A percentile compares a stretch with the other conserved stretches of the same genome.
These are phyloP conservation scores for Gymnopilus dilepis DNA, from an alignment of 768 basidiomycete species.

Conservation along the genomic window DNA sequence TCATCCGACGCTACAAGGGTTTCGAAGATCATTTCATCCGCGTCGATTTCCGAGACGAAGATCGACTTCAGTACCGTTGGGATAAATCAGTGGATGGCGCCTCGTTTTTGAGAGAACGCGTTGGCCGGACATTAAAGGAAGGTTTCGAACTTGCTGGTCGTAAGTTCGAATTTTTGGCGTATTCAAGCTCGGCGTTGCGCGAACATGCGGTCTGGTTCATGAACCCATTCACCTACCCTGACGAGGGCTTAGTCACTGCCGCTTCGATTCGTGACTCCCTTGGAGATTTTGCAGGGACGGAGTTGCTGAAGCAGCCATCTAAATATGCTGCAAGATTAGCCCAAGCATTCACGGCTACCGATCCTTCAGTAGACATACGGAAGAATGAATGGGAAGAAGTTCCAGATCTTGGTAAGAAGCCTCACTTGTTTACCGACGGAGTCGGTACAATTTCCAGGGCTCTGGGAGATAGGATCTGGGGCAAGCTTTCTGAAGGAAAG, in stretches of 20 bases:
- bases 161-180: conserved; percentile 80
- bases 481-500: conserved; percentile 50
- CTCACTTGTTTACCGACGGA: conserved; percentile 72
- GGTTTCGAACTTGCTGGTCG: conserved; percentile 78
- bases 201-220: conserved; percentile 88
- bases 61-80: conserved; percentile 76
- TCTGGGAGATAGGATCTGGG: conserved; percentile 66
- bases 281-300: conserved; percentile 66
- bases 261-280: conserved; percentile 63
- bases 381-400: conserved; percentile 67
- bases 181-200: conserved; percentile 78
- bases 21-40: conserved; percentile 76
- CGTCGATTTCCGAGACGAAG: conserved; percentile 87
- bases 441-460: conserved; percentile 76
- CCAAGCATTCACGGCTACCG: conserved; percentile 85
- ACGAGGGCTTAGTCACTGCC: conserved; percentile 53
- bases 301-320: conserved; percentile 62
- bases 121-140: conserved; percentile 59
- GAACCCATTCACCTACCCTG: conserved; percentile 53
- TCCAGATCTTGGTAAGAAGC: conserved; percentile 51
- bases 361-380: conserved; percentile 65
- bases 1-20: conserved; percentile 69
- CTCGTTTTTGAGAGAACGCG: conserved; percentile 60
- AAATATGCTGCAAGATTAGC: conserved; percentile 84
- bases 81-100: conserved; percentile 65